phyloP scores from a whole-genome alignment of 495 filamentous ascomycete genomes.

The Penicillium simplicissimum region DNA sequence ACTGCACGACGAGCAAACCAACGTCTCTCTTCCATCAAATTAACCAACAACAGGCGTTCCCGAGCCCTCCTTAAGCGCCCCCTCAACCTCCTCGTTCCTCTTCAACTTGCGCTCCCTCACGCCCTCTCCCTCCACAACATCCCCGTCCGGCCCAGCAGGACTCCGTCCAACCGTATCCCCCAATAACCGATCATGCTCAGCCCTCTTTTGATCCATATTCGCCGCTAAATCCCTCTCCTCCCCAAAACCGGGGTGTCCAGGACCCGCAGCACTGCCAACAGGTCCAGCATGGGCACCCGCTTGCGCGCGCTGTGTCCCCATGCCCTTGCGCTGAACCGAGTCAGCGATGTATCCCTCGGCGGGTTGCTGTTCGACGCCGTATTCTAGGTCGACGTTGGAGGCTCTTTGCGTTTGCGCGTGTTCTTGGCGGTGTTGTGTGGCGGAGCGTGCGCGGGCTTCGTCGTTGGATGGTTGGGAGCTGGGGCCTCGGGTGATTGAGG shows the following conservation, averaged over 20 bases:
- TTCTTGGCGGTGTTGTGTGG: slow-evolving; percentile 18
- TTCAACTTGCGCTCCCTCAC: slow-evolving; percentile 33
- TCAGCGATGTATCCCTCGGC: slow-evolving; percentile 57
- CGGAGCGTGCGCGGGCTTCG: slow-evolving; percentile 28
- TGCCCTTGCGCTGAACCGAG: slow-evolving; percentile 43
- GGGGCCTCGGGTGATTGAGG: slow-evolving; percentile 42
- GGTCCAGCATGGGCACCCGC: slow-evolving; percentile 40
- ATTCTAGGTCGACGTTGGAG: slow-evolving; percentile 44
- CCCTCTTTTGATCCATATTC: slow-evolving; percentile 48
- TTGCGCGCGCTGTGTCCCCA: slow-evolving; percentile 39
- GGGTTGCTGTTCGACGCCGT: slow-evolving; percentile 56
- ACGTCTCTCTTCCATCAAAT: neutral
- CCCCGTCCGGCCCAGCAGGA: slow-evolving; percentile 21
- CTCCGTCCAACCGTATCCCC: slow-evolving; percentile 33
- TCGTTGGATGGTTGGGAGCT: slow-evolving; percentile 41
- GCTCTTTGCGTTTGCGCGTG: slow-evolving; percentile 19
- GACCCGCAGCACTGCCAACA: slow-evolving; percentile 31
- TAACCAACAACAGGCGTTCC: slow-evolving; percentile 33
- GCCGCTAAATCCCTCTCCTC: slow-evolving; percentile 39
- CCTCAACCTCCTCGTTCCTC: slow-evolving; percentile 34
- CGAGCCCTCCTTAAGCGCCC: slow-evolving; percentile 30
- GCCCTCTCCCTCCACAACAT: slow-evolving; percentile 32
- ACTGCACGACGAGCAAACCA: too few relatives aligned
- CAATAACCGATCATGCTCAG: slow-evolving; percentile 46
- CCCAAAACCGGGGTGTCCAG: slow-evolving; percentile 36